phyloP scores from a whole-genome alignment of 2,329 filamentous ascomycete genomes.

The Colletotrichum scovillei region DNA sequence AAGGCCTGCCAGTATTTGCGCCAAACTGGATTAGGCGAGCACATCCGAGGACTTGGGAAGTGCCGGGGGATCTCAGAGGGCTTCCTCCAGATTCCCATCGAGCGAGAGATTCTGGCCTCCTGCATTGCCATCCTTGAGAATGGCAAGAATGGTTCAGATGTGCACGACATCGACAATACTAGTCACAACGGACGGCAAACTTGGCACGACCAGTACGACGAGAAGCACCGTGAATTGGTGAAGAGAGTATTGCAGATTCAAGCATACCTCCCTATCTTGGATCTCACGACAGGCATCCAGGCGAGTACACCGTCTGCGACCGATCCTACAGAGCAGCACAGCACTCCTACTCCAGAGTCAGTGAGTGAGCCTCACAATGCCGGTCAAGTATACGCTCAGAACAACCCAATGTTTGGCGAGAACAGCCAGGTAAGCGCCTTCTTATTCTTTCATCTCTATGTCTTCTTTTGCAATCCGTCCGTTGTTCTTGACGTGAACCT shows the following conservation, averaged over 20 bases:
- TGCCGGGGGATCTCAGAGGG: slow-evolving; percentile 34
- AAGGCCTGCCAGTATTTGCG: slow-evolving; percentile 38
- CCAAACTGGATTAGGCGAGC: background rate
- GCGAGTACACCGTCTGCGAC: too few species aligned
- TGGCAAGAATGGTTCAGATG: background rate
- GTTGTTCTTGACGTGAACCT: background rate
- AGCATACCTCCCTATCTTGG: background rate
- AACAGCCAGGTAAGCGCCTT: background rate
- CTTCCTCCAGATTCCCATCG: slow-evolving; percentile 41
- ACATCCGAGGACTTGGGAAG: slow-evolving; percentile 28
- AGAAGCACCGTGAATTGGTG: background rate
- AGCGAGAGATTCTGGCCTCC: slow-evolving; percentile 38
- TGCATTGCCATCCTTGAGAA: background rate
- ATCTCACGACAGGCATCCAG: background rate
- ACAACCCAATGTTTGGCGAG: background rate
- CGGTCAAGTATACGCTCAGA: background rate
- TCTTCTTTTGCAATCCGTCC: background rate
- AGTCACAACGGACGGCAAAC: background rate
- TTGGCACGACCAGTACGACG: background rate
- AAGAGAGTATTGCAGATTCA: background rate
- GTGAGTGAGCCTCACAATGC: background rate
- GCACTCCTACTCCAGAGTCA: background rate
- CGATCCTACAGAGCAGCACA: background rate
- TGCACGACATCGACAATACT: background rate
- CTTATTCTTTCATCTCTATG: background rate